Evolutionary conservation across 179 eudicot species (phyloP).

Genomic region (Pouteria campechiana): DNA sequence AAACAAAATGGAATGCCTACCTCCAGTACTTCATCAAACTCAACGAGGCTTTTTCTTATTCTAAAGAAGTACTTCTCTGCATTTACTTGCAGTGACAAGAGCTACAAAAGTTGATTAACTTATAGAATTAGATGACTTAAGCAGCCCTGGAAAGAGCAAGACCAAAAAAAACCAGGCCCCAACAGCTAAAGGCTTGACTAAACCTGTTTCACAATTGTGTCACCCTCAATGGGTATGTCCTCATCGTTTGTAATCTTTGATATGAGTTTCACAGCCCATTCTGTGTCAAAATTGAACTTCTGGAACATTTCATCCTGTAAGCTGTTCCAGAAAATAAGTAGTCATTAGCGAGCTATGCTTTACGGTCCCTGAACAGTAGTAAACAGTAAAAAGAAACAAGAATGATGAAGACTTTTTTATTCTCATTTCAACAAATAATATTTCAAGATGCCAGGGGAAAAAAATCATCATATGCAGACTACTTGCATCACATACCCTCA

Average conservation of each 20-base stretch:
- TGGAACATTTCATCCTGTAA: conserved; percentile 98
- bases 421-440: no score
- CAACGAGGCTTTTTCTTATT: conserved; percentile 84
- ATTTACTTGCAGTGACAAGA: conserved; percentile 71
- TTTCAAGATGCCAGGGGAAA: no score
- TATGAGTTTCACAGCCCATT: conserved; percentile 81
- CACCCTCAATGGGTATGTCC: conserved; percentile 84
- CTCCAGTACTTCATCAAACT: conserved; percentile 99
- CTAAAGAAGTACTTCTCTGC: conserved; percentile 90
- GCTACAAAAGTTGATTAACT: conserved; percentile 26
- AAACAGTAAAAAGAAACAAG: no score
- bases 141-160: neutral
- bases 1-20: conserved; percentile 43
- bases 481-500: no score
- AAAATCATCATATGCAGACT: no score
- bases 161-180: neutral
- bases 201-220: conserved; percentile 77
- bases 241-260: conserved; percentile 72
- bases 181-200: neutral
- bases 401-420: no score
- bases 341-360: no score
- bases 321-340: conserved; percentile 44
- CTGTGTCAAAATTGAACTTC: conserved; percentile 89
- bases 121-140: conserved; percentile 6
- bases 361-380: no score